Conservation (phyloP, 2,329 filamentous ascomycete genomes). For the Neonectria faginata region DNA sequence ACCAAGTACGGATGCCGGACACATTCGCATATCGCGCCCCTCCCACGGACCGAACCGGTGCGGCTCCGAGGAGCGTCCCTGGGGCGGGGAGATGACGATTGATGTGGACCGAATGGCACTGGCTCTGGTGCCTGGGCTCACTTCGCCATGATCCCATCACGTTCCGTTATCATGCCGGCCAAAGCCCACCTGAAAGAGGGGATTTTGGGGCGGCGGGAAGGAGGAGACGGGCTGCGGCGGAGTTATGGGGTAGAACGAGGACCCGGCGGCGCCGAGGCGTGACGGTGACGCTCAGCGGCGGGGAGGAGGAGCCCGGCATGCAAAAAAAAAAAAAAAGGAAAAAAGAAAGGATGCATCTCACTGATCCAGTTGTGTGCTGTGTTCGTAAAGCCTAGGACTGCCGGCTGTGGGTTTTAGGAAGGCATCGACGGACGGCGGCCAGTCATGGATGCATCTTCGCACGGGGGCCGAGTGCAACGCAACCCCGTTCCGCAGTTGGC, state of each 20-base stretch:
- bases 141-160: slow-evolving; percentile 14
- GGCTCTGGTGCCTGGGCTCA: slow-evolving; percentile 7
- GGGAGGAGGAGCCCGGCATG: slow-evolving; percentile 7
- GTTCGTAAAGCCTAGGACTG: not conserved
- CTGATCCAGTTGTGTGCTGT: no score
- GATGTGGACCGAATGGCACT: slow-evolving; percentile 11
- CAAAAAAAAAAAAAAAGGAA: not conserved
- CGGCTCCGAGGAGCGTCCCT: slow-evolving; percentile 1
- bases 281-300: slow-evolving; percentile 33
- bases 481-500: slow-evolving; percentile 6
- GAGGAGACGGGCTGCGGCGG: slow-evolving; percentile 26
- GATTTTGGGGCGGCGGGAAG: slow-evolving; percentile 28
- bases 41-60: not conserved
- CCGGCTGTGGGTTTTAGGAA: not conserved
- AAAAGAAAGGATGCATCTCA: slow-evolving; percentile 6
- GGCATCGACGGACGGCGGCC: not conserved
- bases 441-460: not conserved
- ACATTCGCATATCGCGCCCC: slow-evolving; percentile 10
- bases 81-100: slow-evolving; percentile 5
- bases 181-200: slow-evolving; percentile 26
- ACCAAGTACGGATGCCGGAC: slow-evolving; percentile 5
- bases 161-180: slow-evolving; percentile 15
- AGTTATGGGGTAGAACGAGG: slow-evolving; percentile 29
- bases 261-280: slow-evolving; percentile 14
- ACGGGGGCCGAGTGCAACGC: slow-evolving; percentile 9